Base-by-base conservation (phyloP, 1,284 basidiomycete genomes). In the Apiotrichum laibachii region DNA sequence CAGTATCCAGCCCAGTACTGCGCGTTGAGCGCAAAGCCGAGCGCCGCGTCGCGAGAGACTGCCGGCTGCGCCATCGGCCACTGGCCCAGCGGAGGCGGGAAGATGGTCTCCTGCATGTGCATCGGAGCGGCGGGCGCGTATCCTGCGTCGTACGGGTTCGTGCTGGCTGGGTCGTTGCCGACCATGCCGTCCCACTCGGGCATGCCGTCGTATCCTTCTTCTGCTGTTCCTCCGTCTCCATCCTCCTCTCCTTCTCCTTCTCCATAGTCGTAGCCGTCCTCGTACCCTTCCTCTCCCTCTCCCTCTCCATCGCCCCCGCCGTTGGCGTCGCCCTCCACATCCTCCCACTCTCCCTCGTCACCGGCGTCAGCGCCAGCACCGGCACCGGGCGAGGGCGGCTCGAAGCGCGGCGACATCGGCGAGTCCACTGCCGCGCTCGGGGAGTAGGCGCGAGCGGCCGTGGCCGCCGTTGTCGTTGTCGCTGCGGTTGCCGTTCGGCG, bases 1-100 rank as follows among this genome's bases (percentile, higher is more conserved):
- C 75, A 77, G 63, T 73, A 77, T 26, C 75, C 75, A 2, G 75
- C 75, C 72, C 72, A 73, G 60, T 75, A 77, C 61, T 77, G 75
- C 33, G 75, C 73, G 11, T 72, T 66, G 64, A 77, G 71, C 16
- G 73, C 73, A 51, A 72, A 72, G 7, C 64, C 63, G 13, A 76
- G 48, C 6, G 75, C 75, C 31, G 68, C 69, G 39, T 73, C 71
- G 47, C 56, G 59, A 11, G 44, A 31, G 8, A 61, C 60, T 6
- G 50, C 53, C 19, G 56, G 48, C 26, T 31, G 26, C 26, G 26
- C 26, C 15, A 63, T 56, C 5, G 47, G 47, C 63, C 60, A 65
- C 37, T 55, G 44, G 16, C 60, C 56, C 6, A 45, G 50, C 44
- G 56, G 65, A 11, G 56, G 61, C 34, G 59, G 63, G 47, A 62